These are phyloP conservation scores for Juncus inflexus DNA, from an alignment of 176 grass and related monocot species.

Conservation along the genomic window DNA sequence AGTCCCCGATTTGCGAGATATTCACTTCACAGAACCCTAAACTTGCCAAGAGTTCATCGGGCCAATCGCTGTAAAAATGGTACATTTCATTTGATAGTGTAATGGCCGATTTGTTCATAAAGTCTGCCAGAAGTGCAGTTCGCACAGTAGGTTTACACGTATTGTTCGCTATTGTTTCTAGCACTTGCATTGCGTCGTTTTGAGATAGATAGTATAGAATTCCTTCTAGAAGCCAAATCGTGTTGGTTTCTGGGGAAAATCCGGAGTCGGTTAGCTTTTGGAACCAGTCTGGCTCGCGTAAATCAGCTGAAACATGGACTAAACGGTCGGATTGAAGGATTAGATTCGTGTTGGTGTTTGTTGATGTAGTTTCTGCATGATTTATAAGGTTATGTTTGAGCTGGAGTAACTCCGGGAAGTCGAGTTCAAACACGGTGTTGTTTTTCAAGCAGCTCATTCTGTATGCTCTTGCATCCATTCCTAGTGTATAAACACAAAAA, in stretches of 20 bases:
- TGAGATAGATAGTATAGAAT: slow-evolving; percentile 85
- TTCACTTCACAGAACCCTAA: slow-evolving; percentile 68
- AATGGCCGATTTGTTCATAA: slow-evolving; percentile 80
- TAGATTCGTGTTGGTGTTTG: slow-evolving; percentile 35
- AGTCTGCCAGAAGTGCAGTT: slow-evolving; percentile 62
- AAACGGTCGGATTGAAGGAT: slow-evolving; percentile 46
- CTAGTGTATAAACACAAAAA: slow-evolving; percentile 29
- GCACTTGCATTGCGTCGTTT: slow-evolving; percentile 68
- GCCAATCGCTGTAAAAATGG: slow-evolving; percentile 91
- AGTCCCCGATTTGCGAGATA: slow-evolving; percentile 78
- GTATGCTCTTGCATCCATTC: slow-evolving; percentile 93
- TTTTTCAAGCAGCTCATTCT: slow-evolving; percentile 69
- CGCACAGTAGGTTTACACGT: slow-evolving; percentile 28
- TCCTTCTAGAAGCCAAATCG: slow-evolving; percentile 93
- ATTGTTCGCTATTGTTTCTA: slow-evolving; percentile 41
- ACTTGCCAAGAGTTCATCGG: slow-evolving; percentile 66
- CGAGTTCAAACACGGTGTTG: slow-evolving; percentile 73
- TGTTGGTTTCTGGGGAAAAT: slow-evolving; percentile 60
- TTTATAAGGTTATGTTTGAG: slow-evolving; percentile 65
- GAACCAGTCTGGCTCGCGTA: slow-evolving; percentile 63
- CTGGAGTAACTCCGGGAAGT: slow-evolving; percentile 72
- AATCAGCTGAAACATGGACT: slow-evolving; percentile 55
- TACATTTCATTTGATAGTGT: slow-evolving; percentile 54
- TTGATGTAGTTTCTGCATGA: slow-evolving; percentile 45
- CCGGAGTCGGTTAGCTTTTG: slow-evolving; percentile 63